Evolutionary conservation across 2,329 filamentous ascomycete genomes (phyloP), one percentile per base, ranked within the genome.

Genomic region (Ophiocordyceps polyrhachis-furcata): DNA sequence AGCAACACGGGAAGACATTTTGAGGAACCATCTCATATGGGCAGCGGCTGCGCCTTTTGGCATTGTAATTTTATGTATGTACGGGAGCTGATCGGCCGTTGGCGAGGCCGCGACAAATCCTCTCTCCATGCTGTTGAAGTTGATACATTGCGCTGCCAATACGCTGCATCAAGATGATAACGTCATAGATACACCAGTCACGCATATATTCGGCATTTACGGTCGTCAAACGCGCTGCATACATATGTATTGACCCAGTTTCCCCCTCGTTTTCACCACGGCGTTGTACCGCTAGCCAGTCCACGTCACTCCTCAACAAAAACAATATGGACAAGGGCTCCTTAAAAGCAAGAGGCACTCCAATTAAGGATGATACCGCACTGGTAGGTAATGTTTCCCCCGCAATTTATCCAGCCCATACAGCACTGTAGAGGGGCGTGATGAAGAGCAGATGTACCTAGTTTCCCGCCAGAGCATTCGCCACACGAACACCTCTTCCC

Each of bases 401-500:
- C 31, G 31, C 25, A 2, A 28, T 28, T 9, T 28, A 28, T 28
- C 9, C 7, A 28, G 25, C 9, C 25, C 25, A 28, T 28, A 5
- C 9, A 28, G 25, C 25, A 28, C 2, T 7, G 21, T 23, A 23
- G 21, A 23, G 21, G 6, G 21, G 4, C 21, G 21, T 6, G 21
- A 23, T 6, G 21, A 58, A 25, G 3, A 12, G 7, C 17, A 19
- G 15, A 15, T 38, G n/a, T n/a, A n/a, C n/a, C 31, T 49, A 56
- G 28, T 56, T 62, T 14, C 60, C 58, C 43, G 63, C 61, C 46
- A 66, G 55, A 6, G 65, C 62, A 25, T 58, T 63, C 19, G 62
- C 60, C 45, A 70, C 62, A 28, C 67, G 58, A 38, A 68, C 56
- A 4, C 68, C 68, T 40, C 63, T 60, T n/a, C 65, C 62, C 11